Evolutionary conservation across 805 yeast genomes (phyloP), one percentile per base, ranked within the genome.

Genomic region (Jamesozyma jinghongensis): DNA sequence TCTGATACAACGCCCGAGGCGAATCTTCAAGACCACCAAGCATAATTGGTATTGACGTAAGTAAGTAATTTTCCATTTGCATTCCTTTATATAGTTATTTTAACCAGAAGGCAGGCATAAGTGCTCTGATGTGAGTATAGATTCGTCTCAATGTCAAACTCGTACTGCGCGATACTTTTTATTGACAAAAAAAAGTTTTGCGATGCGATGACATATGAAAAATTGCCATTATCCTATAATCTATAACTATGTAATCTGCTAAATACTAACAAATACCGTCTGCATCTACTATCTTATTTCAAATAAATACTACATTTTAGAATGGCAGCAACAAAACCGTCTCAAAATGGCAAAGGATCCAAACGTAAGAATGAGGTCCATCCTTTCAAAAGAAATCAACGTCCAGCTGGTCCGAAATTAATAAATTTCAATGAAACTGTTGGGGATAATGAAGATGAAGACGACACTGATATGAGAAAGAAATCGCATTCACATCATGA

Each of bases 351-450:
- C 5, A 40, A 34, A 2, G 17, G 26, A 7, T 16, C 14, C 7
- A 33, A 30, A 10, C 7, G 14, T 11, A 44, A 36, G 26, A n/a
- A 16, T 8, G 38, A 40, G 31, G 43, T 45, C 19, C 47, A 47
- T 43, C 51, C 54, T 17, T 43, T 49, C 32, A 37, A 38, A 16
- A 47, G 49, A 36, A 42, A 4, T 3, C 14, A 28, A 22, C 12
- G 12, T 12, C 5, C 12, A n/a, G 8, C 30, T 19, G 14, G 42
- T 37, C 29, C 54, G 8, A 65, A 62, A 38, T 55, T 58, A 2
- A 68, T 69, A n/a, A 57, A 61, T 19, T 67, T 62, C 41, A 63
- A 63, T 29, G 69, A 65, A 17, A 62, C 59, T 5, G 48, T 50
- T 19, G 52, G 42, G 12, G 47, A 46, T 17, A 46, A 45, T 17